These are phyloP conservation scores for Russula ochroleuca DNA, from an alignment of 768 basidiomycete species.

Conservation along the genomic window DNA sequence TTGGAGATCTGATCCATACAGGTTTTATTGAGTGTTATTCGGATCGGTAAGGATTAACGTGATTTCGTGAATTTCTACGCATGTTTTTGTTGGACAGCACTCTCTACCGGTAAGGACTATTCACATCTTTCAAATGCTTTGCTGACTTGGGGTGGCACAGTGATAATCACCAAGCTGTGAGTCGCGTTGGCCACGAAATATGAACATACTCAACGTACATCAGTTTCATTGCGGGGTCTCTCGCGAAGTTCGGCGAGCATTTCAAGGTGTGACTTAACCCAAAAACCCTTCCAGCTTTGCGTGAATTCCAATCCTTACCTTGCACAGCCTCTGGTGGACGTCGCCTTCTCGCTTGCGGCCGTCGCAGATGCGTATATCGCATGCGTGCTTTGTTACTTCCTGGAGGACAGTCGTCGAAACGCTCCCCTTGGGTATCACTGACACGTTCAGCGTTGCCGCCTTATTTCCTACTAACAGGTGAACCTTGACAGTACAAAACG, in stretches of 20 bases:
- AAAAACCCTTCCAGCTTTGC: neutral
- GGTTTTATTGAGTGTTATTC: slow-evolving; percentile 4
- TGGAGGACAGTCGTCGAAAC: neutral
- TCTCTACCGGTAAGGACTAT: neutral
- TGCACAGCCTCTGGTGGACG: neutral
- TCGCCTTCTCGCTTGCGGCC: neutral
- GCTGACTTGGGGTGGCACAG: slow-evolving; percentile 2
- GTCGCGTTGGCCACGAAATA: neutral
- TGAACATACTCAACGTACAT: neutral
- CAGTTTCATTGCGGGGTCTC: neutral
- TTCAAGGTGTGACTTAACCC: neutral
- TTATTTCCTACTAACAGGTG: neutral
- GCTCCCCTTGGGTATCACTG: slow-evolving; percentile 4
- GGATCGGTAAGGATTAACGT: neutral
- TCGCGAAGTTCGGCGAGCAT: neutral
- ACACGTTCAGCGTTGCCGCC: neutral
- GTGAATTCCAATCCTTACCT: neutral
- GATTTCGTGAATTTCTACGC: neutral
- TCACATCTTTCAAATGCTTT: no score
- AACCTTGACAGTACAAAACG: slow-evolving; percentile 1
- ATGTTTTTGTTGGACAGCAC: neutral
- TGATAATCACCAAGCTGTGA: neutral
- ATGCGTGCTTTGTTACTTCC: slow-evolving; percentile 8
- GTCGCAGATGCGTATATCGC: neutral
- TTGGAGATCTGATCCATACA: neutral